Evolutionary conservation across 2,329 filamentous ascomycete species (phyloP), one percentile per base, ranked within the genome.

Genomic region (Ophiocordyceps robertsii): DNA sequence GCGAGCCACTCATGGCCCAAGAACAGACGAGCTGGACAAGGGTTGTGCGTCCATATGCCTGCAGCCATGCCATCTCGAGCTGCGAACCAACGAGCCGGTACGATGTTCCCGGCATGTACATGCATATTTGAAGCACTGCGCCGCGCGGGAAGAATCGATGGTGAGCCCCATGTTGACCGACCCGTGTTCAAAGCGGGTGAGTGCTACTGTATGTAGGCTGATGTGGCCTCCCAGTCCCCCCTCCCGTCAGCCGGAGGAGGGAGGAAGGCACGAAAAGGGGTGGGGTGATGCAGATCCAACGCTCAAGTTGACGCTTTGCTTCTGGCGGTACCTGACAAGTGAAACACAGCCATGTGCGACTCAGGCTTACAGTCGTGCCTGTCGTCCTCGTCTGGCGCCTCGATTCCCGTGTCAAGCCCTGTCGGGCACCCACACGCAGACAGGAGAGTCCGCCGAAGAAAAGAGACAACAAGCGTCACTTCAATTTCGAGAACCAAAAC

Each of bases 71-170:
- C 41, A 38, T 40, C 27, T 40, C 32, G 24, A 24, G 13, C 29
- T 29, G 40, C 39, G 44, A 46, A 43, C 44, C 44, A 46, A 39
- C 44, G 16, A 16, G 38, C 38, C 41, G 44, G 44, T 40, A 43
- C 36, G 31, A 13, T 29, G 33, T 30, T 39, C 36, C 33, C 14
- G n/a, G 14, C n/a, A 36, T n/a, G n/a, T 16, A 19, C 33, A 16
- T 17, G n/a, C n/a, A 16, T 10, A 17, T 2, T 9, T 6, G 33
- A 35, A 35, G n/a, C 9, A 9, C 24, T 27, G 24, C 24, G 24
- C 24, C 24, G 24, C 9, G 24, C 24, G 24, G 24, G 24, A 27
- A 2, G 24, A 27, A 27, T 36, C 16, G n/a, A 36, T 16, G 14
- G 17, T 17, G n/a, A 36, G 33, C 33, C 33, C 17, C n/a, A 17